A percentile compares a stretch with the other conserved stretches of the same genome.
Evolutionary conservation across 225 moss, liverwort and hornwort species (phyloP).

Genomic region (Rhytidiadelphus loreus): DNA sequence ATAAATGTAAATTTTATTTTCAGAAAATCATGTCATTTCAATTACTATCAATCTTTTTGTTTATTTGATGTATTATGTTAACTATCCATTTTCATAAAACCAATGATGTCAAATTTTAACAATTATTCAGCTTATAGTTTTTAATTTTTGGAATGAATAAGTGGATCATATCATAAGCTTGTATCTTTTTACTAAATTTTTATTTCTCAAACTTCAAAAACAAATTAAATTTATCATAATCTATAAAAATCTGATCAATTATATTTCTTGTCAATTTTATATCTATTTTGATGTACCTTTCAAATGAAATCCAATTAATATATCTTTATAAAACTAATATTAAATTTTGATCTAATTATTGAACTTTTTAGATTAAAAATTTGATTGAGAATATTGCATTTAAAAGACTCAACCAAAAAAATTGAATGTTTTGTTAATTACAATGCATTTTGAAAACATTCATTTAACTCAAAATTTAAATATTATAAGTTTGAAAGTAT

Average conservation of each 20-base stretch:
- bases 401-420: no score
- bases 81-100: background rate
- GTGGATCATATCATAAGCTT: no score
- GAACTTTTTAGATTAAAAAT: no score
- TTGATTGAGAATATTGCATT: no score
- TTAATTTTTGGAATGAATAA: background rate
- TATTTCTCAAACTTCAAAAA: background rate
- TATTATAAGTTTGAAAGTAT: no score
- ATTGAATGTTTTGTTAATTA: no score
- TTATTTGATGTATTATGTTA: background rate
- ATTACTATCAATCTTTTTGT: background rate
- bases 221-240: background rate
- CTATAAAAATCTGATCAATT: no score
- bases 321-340: no score
- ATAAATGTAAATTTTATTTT: background rate
- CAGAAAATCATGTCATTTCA: no score
- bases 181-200: background rate
- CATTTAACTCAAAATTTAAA: no score
- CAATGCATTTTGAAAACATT: background rate
- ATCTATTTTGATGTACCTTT: no score
- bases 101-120: background rate
- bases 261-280: fast-evolving
- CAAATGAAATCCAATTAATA: background rate
- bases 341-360: no score
- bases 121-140: fast-evolving